Conservation (phyloP, 2,329 filamentous ascomycete species). For the Diaporthe amygdali region DNA sequence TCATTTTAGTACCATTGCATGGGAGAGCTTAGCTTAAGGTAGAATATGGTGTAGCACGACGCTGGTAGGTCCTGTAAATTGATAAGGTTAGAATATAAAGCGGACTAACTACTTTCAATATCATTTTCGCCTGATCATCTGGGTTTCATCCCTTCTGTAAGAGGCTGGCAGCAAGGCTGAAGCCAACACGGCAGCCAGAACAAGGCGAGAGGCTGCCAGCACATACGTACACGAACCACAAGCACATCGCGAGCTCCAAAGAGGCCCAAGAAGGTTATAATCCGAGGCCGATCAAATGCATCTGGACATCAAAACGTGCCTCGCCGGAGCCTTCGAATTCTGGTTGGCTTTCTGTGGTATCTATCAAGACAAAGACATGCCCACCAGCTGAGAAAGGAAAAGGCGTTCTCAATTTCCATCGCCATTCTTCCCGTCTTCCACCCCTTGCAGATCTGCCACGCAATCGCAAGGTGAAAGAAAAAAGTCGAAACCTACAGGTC, state of each 20-base stretch:
- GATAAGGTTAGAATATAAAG: background rate
- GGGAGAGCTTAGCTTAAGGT: background rate
- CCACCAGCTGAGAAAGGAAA: background rate
- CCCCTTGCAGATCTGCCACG: background rate
- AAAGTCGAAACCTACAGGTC: background rate
- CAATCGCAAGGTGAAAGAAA: background rate
- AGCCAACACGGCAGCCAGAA: background rate
- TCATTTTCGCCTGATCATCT: background rate
- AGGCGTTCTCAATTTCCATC: background rate
- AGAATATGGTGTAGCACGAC: background rate
- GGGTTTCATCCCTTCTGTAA: background rate
- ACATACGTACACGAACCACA: background rate
- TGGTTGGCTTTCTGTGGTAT: background rate
- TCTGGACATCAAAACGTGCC: background rate
- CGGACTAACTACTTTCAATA: background rate
- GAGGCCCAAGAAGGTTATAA: background rate
- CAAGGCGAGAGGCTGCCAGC: background rate
- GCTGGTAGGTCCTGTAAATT: background rate
- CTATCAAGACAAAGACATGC: background rate
- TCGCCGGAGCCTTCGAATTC: background rate
- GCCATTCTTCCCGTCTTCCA: background rate
- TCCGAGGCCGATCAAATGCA: background rate
- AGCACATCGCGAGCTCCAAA: background rate
- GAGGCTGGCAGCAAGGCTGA: background rate
- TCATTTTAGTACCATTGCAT: background rate